phyloP scores from a whole-genome alignment of 2,329 filamentous ascomycete genomes.

The Plenodomus lindquistii region DNA sequence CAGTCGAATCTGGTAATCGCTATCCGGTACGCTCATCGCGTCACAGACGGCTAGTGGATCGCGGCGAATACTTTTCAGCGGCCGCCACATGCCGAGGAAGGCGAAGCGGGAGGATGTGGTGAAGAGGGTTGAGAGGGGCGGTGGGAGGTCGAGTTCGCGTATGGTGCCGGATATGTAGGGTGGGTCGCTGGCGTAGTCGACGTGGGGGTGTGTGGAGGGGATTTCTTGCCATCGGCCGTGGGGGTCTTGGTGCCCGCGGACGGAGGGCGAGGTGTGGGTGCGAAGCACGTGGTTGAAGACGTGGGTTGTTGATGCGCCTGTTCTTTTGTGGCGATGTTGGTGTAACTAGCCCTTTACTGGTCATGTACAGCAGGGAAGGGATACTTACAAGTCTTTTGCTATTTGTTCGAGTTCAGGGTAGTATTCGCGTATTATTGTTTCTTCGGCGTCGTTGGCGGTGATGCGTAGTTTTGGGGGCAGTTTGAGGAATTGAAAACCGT shows the following conservation, averaged over 20 bases:
- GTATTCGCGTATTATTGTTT: conserved; percentile 17
- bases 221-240: conserved; percentile 48
- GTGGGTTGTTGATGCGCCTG: conserved; percentile 17
- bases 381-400: conserved; percentile 13
- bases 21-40: conserved; percentile 18
- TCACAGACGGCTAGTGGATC: conserved; percentile 34
- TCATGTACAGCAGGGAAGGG: neutral
- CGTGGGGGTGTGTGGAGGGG: conserved; percentile 23
- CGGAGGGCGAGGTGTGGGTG: conserved; percentile 51
- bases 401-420: conserved; percentile 20
- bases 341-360: neutral
- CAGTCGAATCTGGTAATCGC: conserved; percentile 20
- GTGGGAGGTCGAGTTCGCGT: conserved; percentile 19
- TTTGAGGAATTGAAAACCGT: conserved; percentile 35
- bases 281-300: conserved; percentile 48
- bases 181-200: conserved; percentile 21
- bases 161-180: conserved; percentile 14
- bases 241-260: conserved; percentile 49
- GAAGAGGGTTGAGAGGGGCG: conserved; percentile 7
- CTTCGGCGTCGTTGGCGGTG: conserved; percentile 9
- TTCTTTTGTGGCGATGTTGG: conserved; percentile 5
- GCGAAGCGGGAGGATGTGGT: conserved; percentile 19
- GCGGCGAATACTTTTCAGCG: conserved; percentile 22
- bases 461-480: conserved; percentile 8
- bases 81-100: conserved; percentile 38